A percentile compares a stretch with the other conserved stretches of the same genome.
phyloP scores from a whole-genome alignment of 495 filamentous ascomycete genomes.

The Daldinia caldariorum region DNA sequence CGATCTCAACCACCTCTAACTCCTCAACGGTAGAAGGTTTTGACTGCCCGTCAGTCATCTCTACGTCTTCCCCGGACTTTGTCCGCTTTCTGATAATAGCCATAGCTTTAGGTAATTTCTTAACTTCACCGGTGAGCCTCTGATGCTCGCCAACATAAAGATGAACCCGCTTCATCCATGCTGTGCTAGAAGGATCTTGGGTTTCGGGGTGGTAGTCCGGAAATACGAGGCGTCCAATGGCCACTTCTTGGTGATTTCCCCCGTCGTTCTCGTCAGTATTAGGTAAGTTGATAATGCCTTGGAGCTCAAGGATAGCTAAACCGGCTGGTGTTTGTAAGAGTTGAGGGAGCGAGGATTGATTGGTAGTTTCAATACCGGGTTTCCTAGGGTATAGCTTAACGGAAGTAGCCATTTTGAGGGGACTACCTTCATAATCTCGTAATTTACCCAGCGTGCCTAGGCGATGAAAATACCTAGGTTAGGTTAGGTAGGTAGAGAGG shows the following conservation, averaged over 20 bases:
- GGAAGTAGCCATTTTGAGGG: slow-evolving; percentile 41
- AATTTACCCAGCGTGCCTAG: not conserved
- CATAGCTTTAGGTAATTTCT: slow-evolving; percentile 79
- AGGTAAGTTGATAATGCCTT: slow-evolving; percentile 83
- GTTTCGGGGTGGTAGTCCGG: slow-evolving; percentile 70
- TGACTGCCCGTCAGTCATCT: slow-evolving; percentile 35
- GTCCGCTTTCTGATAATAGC: slow-evolving; percentile 73
- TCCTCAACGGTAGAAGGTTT: slow-evolving; percentile 46
- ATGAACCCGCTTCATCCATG: slow-evolving; percentile 90
- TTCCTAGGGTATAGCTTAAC: slow-evolving; percentile 39
- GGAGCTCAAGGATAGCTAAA: slow-evolving; percentile 86
- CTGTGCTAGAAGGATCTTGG: slow-evolving; percentile 57
- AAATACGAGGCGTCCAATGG: slow-evolving; percentile 80
- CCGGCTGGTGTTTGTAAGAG: slow-evolving; percentile 86
- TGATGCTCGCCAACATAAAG: slow-evolving; percentile 91
- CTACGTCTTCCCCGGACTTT: slow-evolving; percentile 36
- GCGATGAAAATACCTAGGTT: too few relatives aligned
- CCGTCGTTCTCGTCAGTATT: slow-evolving; percentile 38
- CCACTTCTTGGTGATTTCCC: slow-evolving; percentile 53
- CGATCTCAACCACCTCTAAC: slow-evolving; percentile 79
- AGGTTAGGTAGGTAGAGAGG: too few relatives aligned
- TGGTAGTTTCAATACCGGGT: not conserved
- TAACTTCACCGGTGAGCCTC: slow-evolving; percentile 87
- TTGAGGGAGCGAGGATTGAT: slow-evolving; percentile 73
- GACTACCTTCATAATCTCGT: not conserved